These are phyloP conservation scores for Hypoxylon cercidicola DNA, from an alignment of 495 filamentous ascomycete species.

Conservation along the genomic window DNA sequence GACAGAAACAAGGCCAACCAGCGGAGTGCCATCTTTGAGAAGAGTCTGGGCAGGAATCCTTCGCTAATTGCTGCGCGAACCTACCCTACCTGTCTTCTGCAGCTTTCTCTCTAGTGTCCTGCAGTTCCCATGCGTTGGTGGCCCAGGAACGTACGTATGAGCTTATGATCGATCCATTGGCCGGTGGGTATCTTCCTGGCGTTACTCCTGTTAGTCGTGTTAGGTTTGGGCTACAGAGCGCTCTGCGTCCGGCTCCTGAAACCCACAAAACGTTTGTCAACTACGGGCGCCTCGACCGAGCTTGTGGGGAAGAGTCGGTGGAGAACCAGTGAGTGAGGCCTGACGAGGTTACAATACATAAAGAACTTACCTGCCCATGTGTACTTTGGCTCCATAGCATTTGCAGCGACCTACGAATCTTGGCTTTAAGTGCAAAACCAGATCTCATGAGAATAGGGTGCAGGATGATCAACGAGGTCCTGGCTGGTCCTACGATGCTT, in stretches of 20 bases:
- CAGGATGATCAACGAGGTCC: background rate
- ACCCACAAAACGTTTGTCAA: conserved; percentile 20
- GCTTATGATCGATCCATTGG: conserved; percentile 22
- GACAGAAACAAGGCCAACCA: conserved; percentile 6
- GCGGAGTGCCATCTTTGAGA: conserved; percentile 15
- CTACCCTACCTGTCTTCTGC: conserved; percentile 7
- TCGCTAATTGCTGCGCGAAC: conserved; percentile 18
- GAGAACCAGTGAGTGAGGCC: conserved; percentile 20
- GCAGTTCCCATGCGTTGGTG: conserved; percentile 19
- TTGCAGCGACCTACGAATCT: conserved; percentile 12
- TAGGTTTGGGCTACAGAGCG: conserved; percentile 2
- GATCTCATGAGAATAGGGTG: conserved; percentile 15
- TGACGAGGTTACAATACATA: conserved; percentile 22
- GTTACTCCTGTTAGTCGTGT: conserved; percentile 13
- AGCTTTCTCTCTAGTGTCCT: conserved; percentile 16
- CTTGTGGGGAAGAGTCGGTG: conserved; percentile 38
- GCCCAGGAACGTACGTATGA: conserved; percentile 4
- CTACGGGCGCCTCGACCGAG: conserved; percentile 24
- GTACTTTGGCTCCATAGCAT: conserved; percentile 2
- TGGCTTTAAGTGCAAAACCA: conserved; percentile 11
- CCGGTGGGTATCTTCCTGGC: background rate
- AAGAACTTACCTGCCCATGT: conserved; percentile 21
- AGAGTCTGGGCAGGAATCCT: conserved; percentile 24
- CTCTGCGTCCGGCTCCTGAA: conserved; percentile 18
- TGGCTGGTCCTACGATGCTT: background rate